phyloP scores from a whole-genome alignment of 148 eudicot genomes.

The Rhododendron henanense region DNA sequence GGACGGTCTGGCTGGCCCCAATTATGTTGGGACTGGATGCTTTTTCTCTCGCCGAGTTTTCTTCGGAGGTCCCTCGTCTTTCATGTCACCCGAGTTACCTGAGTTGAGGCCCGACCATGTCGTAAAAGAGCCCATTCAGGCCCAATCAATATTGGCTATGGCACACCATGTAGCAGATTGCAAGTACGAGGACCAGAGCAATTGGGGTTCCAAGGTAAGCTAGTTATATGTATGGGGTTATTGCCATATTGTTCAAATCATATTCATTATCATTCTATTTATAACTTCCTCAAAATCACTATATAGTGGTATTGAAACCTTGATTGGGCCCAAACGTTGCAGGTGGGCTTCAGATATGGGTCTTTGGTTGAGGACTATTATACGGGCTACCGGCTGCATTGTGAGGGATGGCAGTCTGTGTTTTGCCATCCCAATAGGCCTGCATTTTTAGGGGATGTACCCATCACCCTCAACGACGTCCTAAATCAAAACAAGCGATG shows the following conservation, averaged over 20 bases:
- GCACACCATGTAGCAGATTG: constrained; percentile 30
- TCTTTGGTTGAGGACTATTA: constrained; percentile 6
- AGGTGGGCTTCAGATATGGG: constrained; percentile 71
- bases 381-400: too few relatives aligned
- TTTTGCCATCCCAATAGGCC: too few relatives aligned
- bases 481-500: too few relatives aligned
- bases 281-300: background rate
- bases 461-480: too few relatives aligned
- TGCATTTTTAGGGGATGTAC: too few relatives aligned
- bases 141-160: constrained; percentile 1
- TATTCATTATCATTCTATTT: background rate
- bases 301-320: background rate
- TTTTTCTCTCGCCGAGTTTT: constrained; percentile 42
- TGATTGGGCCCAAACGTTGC: background rate
- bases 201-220: constrained; percentile 40
- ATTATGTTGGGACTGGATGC: constrained; percentile 55
- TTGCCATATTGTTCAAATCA: background rate
- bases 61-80: constrained; percentile 12
- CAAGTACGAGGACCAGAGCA: constrained; percentile 26
- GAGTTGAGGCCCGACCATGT: constrained; percentile 20
- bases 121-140: constrained; percentile 11
- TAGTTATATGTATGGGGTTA: background rate
- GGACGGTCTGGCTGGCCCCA: constrained; percentile 65
- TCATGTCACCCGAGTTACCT: constrained; percentile 9
- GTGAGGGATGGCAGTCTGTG: too few relatives aligned